A percentile compares a stretch with the other conserved stretches of the same genome.
phyloP scores from a whole-genome alignment of 805 yeast genomes.

The Yamadazyma tumulicola region DNA sequence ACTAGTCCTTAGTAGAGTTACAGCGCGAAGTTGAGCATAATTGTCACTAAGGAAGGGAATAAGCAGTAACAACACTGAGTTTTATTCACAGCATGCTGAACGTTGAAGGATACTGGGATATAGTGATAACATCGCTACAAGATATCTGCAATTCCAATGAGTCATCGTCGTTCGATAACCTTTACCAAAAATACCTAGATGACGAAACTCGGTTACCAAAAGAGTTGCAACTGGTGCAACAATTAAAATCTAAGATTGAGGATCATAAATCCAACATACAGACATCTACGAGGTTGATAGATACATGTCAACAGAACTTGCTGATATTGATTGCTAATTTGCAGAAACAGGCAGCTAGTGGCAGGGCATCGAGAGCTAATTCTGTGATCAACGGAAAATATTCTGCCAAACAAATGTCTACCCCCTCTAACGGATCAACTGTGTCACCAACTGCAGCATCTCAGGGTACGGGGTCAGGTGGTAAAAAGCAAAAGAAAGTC shows the following conservation, averaged over 20 bases:
- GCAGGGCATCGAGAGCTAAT: slow-evolving; percentile 4
- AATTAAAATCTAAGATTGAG: slow-evolving; percentile 37
- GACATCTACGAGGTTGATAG: slow-evolving; percentile 39
- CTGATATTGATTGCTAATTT: slow-evolving; percentile 38
- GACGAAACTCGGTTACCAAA: slow-evolving; percentile 22
- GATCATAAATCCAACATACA: slow-evolving; percentile 59
- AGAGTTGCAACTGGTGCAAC: slow-evolving; percentile 36
- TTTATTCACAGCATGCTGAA: slow-evolving; percentile 1
- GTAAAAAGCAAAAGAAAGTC: slow-evolving; percentile 15
- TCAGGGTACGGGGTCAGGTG: not conserved
- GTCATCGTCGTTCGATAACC: slow-evolving; percentile 45
- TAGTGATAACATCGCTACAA: slow-evolving; percentile 61
- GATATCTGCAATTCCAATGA: slow-evolving; percentile 66
- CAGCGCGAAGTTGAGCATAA: too few species aligned
- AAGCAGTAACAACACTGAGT: not conserved
- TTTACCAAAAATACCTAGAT: slow-evolving; percentile 14
- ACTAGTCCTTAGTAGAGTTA: too few species aligned
- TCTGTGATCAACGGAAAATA: not conserved
- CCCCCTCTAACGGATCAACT: slow-evolving; percentile 1
- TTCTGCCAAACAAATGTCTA: not conserved
- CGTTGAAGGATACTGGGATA: slow-evolving; percentile 48
- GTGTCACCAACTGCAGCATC: slow-evolving; percentile 12
- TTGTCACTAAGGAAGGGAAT: too few species aligned
- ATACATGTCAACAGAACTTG: slow-evolving; percentile 44
- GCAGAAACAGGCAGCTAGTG: slow-evolving; percentile 13